phyloP scores from a whole-genome alignment of 768 basidiomycete genomes.

The Pulveroboletus sp. region DNA sequence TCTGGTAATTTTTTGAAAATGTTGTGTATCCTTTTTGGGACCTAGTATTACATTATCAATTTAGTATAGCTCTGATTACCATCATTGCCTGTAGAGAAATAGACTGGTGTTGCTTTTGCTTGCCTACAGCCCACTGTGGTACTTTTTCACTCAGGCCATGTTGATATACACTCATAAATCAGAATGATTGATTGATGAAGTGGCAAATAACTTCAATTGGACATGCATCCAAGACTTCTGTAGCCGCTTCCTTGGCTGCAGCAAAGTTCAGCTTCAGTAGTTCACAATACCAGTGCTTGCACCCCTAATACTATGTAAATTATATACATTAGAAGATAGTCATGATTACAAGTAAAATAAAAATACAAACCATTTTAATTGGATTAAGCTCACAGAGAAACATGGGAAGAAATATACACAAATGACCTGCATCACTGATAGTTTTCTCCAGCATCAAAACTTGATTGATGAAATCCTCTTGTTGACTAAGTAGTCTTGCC shows the following conservation, averaged over 20 bases:
- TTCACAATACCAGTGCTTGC: neutral
- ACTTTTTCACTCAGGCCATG: constrained; percentile 29
- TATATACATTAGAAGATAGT: neutral
- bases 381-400: constrained; percentile 38
- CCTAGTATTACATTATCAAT: neutral
- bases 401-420: constrained; percentile 34
- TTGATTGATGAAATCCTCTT: constrained; percentile 29
- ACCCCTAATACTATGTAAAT: constrained; percentile 3
- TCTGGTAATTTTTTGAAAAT: neutral
- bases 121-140: no score
- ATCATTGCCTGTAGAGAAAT: constrained; percentile 17
- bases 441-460: constrained; percentile 20
- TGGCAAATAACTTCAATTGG: constrained; percentile 28
- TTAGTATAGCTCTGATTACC: neutral
- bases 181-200: constrained; percentile 36
- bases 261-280: neutral
- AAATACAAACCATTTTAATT: constrained; percentile 14
- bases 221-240: neutral
- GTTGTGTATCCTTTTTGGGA: no score
- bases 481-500: constrained; percentile 23
- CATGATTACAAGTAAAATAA: no score
- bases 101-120: neutral
- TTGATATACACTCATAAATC: constrained; percentile 36
- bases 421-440: constrained; percentile 23
- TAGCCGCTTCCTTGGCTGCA: neutral